Evolutionary conservation across 768 basidiomycete species (phyloP), one percentile per base, ranked within the genome.

Genomic region (Lactarius tabidus): DNA sequence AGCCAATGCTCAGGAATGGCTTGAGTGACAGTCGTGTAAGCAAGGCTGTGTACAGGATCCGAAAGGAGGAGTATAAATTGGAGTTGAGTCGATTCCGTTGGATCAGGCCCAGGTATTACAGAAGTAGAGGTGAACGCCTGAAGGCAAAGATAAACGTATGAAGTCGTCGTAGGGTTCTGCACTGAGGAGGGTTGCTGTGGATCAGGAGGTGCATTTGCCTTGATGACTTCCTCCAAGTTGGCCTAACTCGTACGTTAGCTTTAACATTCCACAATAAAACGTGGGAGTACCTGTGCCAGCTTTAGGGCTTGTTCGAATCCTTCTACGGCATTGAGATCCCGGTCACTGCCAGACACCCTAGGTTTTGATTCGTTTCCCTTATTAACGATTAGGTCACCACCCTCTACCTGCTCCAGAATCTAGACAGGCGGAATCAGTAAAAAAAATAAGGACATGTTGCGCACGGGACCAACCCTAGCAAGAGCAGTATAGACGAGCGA

Each of bases 401-500:
- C 92, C 75, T 95, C 87, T 20, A 96, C 89, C 79, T 97, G 95
- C 72, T 96, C 94, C 84, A 98, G 86, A 67, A 97, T 85, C 94
- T 71, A 61, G 36, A 23, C n/a, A 59, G 12, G 60, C 56, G 33
- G 29, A 18, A 61, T 60, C 36, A 62, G 63, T 17, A 41, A 51
- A 55, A 51, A 55, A 28, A 9, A 20, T 1, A 48, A 36, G 15
- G 28, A 52, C 29, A 57, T 7, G 36, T 20, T 59, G 65, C 54
- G 36, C 18, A 69, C 3, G 62, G 45, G 29, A 65, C 87, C 60
- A 68, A 95, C 94, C 75, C 89, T 83, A 26, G 91, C 78, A 52
- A 98, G 80, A 2, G 92, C 89, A 28, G 89, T 85, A 77, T 97
- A 98, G 29, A 95, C 91, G n/a, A 99, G 82, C 14, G 88, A 83